Conservation (phyloP, 192 early-diverging fungal species). For the Backusella parvicylindrica region DNA sequence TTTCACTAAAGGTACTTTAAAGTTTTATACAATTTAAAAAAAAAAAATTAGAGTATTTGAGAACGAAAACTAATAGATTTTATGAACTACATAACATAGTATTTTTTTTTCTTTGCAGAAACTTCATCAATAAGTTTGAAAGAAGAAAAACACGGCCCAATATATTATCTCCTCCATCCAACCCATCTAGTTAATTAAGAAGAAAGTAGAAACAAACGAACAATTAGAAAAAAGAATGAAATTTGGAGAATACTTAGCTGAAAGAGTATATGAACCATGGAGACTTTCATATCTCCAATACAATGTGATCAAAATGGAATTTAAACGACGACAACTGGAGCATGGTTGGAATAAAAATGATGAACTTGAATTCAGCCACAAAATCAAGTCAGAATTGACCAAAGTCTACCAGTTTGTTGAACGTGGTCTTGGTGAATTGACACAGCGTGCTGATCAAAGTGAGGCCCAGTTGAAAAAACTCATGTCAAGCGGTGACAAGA, state of each 20-base stretch:
- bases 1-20: not conserved
- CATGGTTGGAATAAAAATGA: slow-evolving; percentile 71
- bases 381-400: slow-evolving; percentile 78
- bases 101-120: too few relatives aligned
- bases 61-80: not conserved
- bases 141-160: not conserved
- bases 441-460: slow-evolving; percentile 58
- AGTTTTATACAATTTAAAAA: not conserved
- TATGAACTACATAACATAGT: not conserved
- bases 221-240: slow-evolving; percentile 60
- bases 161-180: not conserved
- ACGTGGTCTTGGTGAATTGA: slow-evolving; percentile 61
- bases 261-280: slow-evolving; percentile 72
- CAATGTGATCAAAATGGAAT: slow-evolving; percentile 62
- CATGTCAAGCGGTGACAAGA: slow-evolving; percentile 2
- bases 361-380: slow-evolving; percentile 81
- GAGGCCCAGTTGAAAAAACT: slow-evolving; percentile 43
- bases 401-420: slow-evolving; percentile 74
- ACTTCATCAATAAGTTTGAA: too few relatives aligned
- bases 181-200: not conserved
- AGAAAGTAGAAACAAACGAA: not conserved
- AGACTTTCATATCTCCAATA: slow-evolving; percentile 80
- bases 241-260: slow-evolving; percentile 77
- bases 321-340: slow-evolving; percentile 28
- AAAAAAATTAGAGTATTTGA: not conserved